Evolutionary conservation across 1,284 basidiomycete species (phyloP).

Genomic region (Caloboletus firmus): DNA sequence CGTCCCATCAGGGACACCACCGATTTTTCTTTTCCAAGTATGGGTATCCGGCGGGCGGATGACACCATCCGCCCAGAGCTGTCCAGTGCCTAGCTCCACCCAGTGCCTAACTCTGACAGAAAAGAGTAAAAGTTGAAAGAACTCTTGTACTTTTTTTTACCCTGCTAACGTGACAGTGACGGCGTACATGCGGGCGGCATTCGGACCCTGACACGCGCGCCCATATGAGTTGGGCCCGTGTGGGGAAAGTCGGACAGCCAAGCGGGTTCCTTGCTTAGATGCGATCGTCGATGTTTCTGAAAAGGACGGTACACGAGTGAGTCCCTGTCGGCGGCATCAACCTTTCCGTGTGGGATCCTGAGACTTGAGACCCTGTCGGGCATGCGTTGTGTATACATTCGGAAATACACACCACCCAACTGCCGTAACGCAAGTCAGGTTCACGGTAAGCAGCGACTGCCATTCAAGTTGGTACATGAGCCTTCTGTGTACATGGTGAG

Average conservation of each 20-base stretch:
- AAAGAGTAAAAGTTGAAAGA: neutral
- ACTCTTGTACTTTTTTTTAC: conserved; percentile 1
- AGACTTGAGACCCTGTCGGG: conserved; percentile 1
- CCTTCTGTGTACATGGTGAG: neutral
- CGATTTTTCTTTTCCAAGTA: neutral
- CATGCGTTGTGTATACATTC: neutral
- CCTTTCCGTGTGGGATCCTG: neutral
- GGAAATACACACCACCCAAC: neutral
- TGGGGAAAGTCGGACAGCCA: neutral
- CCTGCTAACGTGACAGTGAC: conserved; percentile 20
- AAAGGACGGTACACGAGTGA: neutral
- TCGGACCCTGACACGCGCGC: neutral
- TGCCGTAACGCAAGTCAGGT: neutral
- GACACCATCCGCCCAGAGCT: neutral
- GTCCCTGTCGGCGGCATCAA: neutral
- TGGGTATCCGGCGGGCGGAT: neutral
- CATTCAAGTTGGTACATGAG: neutral
- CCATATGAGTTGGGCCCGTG: neutral
- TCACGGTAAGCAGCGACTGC: neutral
- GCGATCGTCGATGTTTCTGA: conserved; percentile 3
- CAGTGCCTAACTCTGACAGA: neutral
- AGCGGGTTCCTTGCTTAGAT: neutral
- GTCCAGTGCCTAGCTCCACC: neutral
- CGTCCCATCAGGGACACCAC: neutral
- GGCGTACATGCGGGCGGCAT: conserved; percentile 2